Evolutionary conservation across 2,329 filamentous ascomycete species (phyloP).

Genomic region (Penicillium sp.): DNA sequence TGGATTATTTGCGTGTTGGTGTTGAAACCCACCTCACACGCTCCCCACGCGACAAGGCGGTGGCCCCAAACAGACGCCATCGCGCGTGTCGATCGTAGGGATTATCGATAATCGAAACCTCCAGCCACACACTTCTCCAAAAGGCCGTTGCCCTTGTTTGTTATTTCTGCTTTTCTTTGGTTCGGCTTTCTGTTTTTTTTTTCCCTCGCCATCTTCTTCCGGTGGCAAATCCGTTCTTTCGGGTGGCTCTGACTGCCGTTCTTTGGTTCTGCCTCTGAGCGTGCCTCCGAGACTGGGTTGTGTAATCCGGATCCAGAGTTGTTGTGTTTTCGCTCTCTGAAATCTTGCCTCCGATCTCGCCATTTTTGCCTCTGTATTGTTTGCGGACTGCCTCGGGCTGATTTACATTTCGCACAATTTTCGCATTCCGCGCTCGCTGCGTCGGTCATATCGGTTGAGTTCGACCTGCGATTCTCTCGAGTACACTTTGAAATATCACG

Average conservation of each 20-base stretch:
- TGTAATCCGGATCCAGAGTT: constrained; percentile 24
- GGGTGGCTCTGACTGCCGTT: constrained; percentile 22
- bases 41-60: constrained; percentile 30
- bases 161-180: constrained; percentile 1
- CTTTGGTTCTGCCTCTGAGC: constrained; percentile 32
- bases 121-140: constrained; percentile 21
- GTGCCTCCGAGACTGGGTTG: constrained; percentile 23
- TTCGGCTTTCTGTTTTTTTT: constrained; percentile 2
- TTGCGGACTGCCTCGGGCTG: constrained; percentile 10
- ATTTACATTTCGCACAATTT: constrained; percentile 5
- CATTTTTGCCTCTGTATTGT: constrained; percentile 6
- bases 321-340: constrained; percentile 21
- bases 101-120: constrained; percentile 28
- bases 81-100: constrained; percentile 25
- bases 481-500: not conserved
- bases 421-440: constrained; percentile 2
- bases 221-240: constrained; percentile 31
- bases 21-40: constrained; percentile 11
- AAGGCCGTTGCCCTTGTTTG: constrained; percentile 1
- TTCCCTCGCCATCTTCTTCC: constrained; percentile 9
- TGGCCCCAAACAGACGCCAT: constrained; percentile 30
- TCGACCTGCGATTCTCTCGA: not conserved
- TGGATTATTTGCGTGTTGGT: not conserved
- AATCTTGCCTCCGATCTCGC: constrained; percentile 10
- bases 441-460: constrained; percentile 1